Evolutionary conservation across 2,329 filamentous ascomycete genomes (phyloP), one percentile per base, ranked within the genome.

Genomic region (Zymoseptoria tritici): DNA sequence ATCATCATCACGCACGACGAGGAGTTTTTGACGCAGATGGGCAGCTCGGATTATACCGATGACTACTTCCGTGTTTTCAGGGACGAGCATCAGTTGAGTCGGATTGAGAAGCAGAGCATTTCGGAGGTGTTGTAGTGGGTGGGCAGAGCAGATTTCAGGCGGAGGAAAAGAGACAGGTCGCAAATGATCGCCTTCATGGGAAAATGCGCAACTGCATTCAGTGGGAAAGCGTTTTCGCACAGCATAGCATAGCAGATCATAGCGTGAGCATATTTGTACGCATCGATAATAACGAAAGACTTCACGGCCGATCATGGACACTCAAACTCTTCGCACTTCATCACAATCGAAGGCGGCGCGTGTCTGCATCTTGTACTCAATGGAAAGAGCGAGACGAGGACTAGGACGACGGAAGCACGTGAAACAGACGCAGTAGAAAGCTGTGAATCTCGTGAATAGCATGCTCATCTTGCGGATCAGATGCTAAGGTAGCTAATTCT

Each of bases 1-100:
- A 94, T 99, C 71, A 90, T 99, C 70, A 99, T 99, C 74, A 99
- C 94, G 4, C 94, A 99, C 80, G 94, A 99, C 76, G 95, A 97
- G 77, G 91, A 96, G 70, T 99, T 99, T 70, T 72, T 99, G 71
- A 83, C 88, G 57, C 85, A 91, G 71, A 99, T 99, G 94, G 87
- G 91, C 67, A 96, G 91, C 73, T 87, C 86, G 22, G 93, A 99
- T 67, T 97, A 96, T 72, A 90, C 88, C 64, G 94, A 97, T 75
- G 85, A 87, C 65, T 99, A 97, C 73, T 97, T 89, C 76, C 85
- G 91, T 4, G 89, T 99, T 9, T 88, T 83, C 62, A 82, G 94
- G 56, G 89, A 96, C 71, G 85, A 88, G 67, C 85, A 83, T 68
- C 92, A 97, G 77, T 93, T 96, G 73, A 96, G 89, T 63, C 83